phyloP scores from a whole-genome alignment of 257 asterid species.

The Solanum sejunctum region DNA sequence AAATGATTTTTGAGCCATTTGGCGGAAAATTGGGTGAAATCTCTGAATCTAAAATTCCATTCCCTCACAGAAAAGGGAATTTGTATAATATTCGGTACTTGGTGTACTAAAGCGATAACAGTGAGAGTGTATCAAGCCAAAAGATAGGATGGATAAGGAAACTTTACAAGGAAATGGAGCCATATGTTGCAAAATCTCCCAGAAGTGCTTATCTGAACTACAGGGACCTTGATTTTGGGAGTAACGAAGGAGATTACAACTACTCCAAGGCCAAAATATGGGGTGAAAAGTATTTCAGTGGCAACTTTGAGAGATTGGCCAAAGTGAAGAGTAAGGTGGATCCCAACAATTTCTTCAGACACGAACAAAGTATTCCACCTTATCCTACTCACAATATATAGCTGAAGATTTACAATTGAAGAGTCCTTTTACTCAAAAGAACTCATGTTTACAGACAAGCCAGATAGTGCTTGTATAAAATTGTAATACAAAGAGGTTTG shows the following conservation, averaged over 20 bases:
- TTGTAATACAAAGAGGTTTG: neutral
- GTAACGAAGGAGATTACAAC: neutral
- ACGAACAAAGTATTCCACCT: neutral
- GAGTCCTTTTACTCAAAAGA: neutral
- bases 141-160: neutral
- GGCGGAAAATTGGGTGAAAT: neutral
- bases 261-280: neutral
- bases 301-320: neutral
- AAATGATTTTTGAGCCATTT: neutral
- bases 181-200: neutral
- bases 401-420: neutral
- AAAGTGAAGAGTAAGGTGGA: neutral
- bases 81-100: neutral
- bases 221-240: neutral
- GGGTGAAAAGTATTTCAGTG: neutral
- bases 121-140: neutral
- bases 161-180: neutral
- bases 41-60: neutral
- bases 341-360: neutral
- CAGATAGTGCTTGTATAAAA: neutral
- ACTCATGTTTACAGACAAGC: neutral
- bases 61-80: neutral
- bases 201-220: neutral
- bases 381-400: neutral
- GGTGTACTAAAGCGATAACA: neutral